A percentile compares a stretch with the other conserved stretches of the same genome.
Evolutionary conservation across 768 basidiomycete genomes (phyloP).

Genomic region (Suillus subaureus): DNA sequence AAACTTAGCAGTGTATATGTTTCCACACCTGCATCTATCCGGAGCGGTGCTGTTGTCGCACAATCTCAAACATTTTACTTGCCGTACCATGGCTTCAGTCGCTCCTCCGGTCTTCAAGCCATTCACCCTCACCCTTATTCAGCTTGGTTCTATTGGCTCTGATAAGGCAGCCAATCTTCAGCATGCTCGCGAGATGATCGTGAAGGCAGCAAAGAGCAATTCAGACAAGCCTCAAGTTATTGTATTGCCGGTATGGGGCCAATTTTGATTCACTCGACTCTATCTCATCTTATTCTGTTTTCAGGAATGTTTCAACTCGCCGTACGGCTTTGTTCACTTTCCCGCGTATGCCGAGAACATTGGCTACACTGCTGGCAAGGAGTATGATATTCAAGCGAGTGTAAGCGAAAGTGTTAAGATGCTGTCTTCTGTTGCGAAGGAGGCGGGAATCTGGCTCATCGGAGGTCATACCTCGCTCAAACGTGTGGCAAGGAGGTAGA

Average conservation of each 20-base stretch:
- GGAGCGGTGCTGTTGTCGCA: background rate
- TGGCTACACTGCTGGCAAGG: conserved; percentile 55
- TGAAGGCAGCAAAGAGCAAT: conserved; percentile 56
- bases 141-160: conserved; percentile 74
- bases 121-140: conserved; percentile 88
- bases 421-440: conserved; percentile 80
- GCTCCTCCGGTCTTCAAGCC: conserved; percentile 53
- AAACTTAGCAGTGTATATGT: background rate
- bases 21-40: conserved; percentile 1
- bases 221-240: conserved; percentile 64
- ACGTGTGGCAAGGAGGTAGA: background rate
- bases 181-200: conserved; percentile 80
- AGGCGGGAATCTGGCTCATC: conserved; percentile 84
- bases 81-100: conserved; percentile 28
- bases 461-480: conserved; percentile 62
- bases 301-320: conserved; percentile 89
- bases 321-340: conserved; percentile 80
- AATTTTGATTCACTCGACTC: background rate
- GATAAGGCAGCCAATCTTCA: conserved; percentile 79
- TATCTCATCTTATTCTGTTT: conserved; percentile 7
- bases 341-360: conserved; percentile 84
- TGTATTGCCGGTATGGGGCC: conserved; percentile 72
- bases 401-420: conserved; percentile 79
- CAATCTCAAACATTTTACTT: background rate
- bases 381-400: conserved; percentile 57